Percentiles rank a stretch among this genome's conserved stretches.
Evolutionary conservation across 495 filamentous ascomycete genomes (phyloP).

Genomic region (Ramalina intermedia): DNA sequence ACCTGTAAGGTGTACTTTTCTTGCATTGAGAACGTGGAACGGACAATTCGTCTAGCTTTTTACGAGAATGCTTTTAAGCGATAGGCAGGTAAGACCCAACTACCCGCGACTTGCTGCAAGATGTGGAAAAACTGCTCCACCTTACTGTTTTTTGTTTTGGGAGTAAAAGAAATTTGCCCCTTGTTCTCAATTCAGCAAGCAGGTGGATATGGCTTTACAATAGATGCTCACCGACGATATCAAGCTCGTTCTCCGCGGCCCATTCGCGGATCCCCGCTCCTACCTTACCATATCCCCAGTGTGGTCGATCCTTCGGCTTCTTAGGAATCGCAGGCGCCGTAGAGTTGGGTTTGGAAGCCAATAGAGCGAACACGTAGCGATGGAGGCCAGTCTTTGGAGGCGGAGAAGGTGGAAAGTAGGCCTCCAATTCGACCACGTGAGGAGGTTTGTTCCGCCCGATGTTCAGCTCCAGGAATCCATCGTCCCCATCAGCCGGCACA

Average conservation of each 20-base stretch:
- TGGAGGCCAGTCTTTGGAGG: constrained; percentile 53
- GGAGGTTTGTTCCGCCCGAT: no score
- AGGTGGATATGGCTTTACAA: background rate
- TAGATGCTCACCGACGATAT: constrained; percentile 40
- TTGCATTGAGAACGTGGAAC: no score
- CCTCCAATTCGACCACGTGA: constrained; percentile 30
- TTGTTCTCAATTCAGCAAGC: constrained; percentile 10
- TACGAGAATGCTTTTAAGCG: no score
- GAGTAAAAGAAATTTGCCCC: constrained; percentile 55
- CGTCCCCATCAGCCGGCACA: constrained; percentile 6
- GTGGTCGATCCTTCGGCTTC: constrained; percentile 41
- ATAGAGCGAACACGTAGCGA: constrained; percentile 50
- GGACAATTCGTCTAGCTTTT: no score
- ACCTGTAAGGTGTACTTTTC: no score
- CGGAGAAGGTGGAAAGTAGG: constrained; percentile 46
- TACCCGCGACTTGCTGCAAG: no score
- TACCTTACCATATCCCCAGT: constrained; percentile 45
- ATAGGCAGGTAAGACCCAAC: no score
- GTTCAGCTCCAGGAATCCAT: constrained; percentile 9
- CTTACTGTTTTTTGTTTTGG: constrained; percentile 43
- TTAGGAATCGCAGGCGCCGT: constrained; percentile 22
- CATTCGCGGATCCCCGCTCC: constrained; percentile 46
- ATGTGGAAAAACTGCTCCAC: no score
- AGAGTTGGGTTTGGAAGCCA: constrained; percentile 28
- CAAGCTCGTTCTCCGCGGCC: constrained; percentile 45